Evolutionary conservation across 225 moss, liverwort and hornwort species (phyloP).

Genomic region (Sphagnum contortum): DNA sequence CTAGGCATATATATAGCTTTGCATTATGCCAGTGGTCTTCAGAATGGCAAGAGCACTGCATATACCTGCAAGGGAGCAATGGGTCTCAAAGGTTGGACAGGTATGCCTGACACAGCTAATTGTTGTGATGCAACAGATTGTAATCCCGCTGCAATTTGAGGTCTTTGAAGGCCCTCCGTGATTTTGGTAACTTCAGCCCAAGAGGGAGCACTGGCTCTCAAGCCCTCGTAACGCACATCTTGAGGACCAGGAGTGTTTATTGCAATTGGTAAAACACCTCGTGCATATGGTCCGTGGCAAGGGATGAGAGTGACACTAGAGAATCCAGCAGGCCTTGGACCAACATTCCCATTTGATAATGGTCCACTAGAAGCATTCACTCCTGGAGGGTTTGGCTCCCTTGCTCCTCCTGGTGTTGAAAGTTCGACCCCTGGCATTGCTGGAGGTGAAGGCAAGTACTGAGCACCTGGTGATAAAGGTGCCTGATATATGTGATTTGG

Average conservation of each 20-base stretch:
- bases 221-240: constrained; percentile 84
- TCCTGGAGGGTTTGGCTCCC: too few species aligned
- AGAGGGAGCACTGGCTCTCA: constrained; percentile 78
- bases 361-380: too few species aligned
- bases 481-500: constrained; percentile 79
- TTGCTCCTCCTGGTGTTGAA: too few species aligned
- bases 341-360: too few species aligned
- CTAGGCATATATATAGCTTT: too few species aligned
- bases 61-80: constrained; percentile 79
- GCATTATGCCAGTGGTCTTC: too few species aligned
- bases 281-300: constrained; percentile 75
- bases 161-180: constrained; percentile 69
- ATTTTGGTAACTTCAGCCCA: constrained; percentile 88
- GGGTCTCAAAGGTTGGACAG: constrained; percentile 65
- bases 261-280: constrained; percentile 80
- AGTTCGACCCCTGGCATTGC: too few species aligned
- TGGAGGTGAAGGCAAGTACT: too few species aligned
- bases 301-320: constrained; percentile 38
- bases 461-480: constrained; percentile 37
- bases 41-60: neutral
- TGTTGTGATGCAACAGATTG: constrained; percentile 74
- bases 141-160: constrained; percentile 54
- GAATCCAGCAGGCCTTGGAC: too few species aligned
- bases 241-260: constrained; percentile 66
- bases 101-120: constrained; percentile 56